Percentiles rank a stretch among this genome's conserved stretches.
Conservation (phyloP, 129 eudicot genomes). For the Chrysanthemum seticuspe region DNA sequence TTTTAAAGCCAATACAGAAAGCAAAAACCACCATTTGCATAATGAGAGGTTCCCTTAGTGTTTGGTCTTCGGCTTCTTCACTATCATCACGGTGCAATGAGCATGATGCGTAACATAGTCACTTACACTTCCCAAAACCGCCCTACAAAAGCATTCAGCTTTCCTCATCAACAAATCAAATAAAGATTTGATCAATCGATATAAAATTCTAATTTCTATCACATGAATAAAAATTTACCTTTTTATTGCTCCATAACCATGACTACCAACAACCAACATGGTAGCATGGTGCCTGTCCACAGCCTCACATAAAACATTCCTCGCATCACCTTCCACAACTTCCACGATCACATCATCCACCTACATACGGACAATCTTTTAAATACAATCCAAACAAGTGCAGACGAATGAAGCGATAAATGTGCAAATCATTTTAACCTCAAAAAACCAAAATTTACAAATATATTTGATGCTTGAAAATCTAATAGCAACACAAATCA, state of each 20-base stretch:
- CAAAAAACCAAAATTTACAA: slow-evolving; percentile 6
- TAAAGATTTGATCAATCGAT: not conserved
- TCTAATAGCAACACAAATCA: not conserved
- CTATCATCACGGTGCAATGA: slow-evolving; percentile 88
- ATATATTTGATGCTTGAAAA: not conserved
- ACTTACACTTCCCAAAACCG: slow-evolving; percentile 90
- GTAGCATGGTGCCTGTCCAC: slow-evolving; percentile 83
- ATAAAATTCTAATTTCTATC: not conserved
- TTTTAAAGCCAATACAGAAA: not conserved
- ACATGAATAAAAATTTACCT: slow-evolving; percentile 39
- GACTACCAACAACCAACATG: slow-evolving; percentile 82
- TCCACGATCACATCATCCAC: slow-evolving; percentile 57
- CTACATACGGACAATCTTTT: slow-evolving; percentile 29
- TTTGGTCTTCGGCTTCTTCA: slow-evolving; percentile 80
- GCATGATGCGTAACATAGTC: slow-evolving; percentile 95
- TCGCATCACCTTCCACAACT: slow-evolving; percentile 83
- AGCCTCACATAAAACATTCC: slow-evolving; percentile 79
- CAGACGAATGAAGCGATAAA: not conserved
- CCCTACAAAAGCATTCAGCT: slow-evolving; percentile 47
- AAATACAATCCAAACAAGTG: slow-evolving; percentile 1
- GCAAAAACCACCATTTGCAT: slow-evolving; percentile 18
- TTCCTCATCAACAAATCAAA: not conserved
- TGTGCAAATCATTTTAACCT: slow-evolving; percentile 5
- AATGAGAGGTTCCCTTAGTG: slow-evolving; percentile 31
- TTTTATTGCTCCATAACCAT: slow-evolving; percentile 88